Percentiles rank a stretch among this genome's conserved stretches.
Conservation (phyloP, 345 rosid species). For the Dipteronia dyeriana region DNA sequence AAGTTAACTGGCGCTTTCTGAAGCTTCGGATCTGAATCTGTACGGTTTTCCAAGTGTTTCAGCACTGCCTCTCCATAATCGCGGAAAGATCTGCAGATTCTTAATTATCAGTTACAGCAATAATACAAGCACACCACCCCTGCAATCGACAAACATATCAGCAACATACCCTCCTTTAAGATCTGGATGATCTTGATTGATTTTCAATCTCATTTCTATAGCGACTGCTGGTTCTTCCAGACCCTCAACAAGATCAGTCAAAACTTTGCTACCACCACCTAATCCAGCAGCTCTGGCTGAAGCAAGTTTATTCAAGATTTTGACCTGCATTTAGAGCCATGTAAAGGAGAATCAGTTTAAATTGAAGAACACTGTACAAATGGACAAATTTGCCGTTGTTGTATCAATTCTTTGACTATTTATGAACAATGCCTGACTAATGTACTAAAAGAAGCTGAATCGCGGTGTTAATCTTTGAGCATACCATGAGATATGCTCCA, state of each 20-base stretch:
- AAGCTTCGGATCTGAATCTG: conserved; percentile 61
- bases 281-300: conserved; percentile 78
- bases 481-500: conserved; percentile 98
- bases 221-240: conserved; percentile 79
- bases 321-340: conserved; percentile 55
- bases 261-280: conserved; percentile 75
- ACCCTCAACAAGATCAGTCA: conserved; percentile 82
- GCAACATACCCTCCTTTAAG: conserved; percentile 84
- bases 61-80: conserved; percentile 90
- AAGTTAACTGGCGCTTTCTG: conserved; percentile 80
- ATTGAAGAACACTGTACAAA: conserved; percentile 11
- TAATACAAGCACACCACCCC: neutral
- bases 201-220: conserved; percentile 83
- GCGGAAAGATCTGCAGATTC: conserved; percentile 66
- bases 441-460: neutral
- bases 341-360: neutral
- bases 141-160: conserved; percentile 9
- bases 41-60: conserved; percentile 59
- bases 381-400: neutral
- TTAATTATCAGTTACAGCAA: conserved; percentile 13
- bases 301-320: conserved; percentile 90
- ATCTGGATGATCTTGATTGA: conserved; percentile 77
- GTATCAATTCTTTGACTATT: conserved; percentile 1
- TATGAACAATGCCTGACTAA: neutral
- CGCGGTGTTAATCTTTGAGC: conserved; percentile 18